These are phyloP conservation scores for Neofusicoccum cordaticola DNA, from an alignment of 2,329 filamentous ascomycete species.

Conservation along the genomic window DNA sequence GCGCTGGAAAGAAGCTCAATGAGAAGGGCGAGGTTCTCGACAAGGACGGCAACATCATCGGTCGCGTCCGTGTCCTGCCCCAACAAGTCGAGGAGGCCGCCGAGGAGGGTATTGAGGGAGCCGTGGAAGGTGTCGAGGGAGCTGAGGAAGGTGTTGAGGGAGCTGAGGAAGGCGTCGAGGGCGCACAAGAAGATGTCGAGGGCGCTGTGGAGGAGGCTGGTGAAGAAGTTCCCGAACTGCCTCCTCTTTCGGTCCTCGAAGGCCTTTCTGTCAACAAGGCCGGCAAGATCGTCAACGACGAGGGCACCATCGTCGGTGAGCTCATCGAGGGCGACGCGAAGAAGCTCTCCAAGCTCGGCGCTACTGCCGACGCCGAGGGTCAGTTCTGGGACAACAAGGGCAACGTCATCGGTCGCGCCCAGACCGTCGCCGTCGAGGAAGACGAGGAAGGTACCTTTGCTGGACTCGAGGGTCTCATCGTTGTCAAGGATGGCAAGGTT, in stretches of 20 bases:
- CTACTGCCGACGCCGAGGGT: constrained; percentile 45
- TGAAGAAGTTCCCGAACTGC: constrained; percentile 36
- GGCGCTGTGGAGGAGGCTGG: constrained; percentile 26
- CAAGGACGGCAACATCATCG: constrained; percentile 62
- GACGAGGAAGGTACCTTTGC: constrained; percentile 49
- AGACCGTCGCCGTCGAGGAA: constrained; percentile 47
- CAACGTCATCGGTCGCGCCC: constrained; percentile 50
- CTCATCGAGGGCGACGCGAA: constrained; percentile 51
- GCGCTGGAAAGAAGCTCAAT: constrained; percentile 64
- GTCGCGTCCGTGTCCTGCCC: constrained; percentile 56
- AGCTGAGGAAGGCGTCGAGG: constrained; percentile 33
- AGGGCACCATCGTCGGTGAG: constrained; percentile 49
- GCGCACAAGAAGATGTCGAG: constrained; percentile 29
- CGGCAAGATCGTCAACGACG: constrained; percentile 48
- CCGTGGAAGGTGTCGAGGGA: constrained; percentile 29
- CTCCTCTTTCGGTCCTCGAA: constrained; percentile 49
- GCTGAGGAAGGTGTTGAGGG: constrained; percentile 31
- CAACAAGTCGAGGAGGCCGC: constrained; percentile 31
- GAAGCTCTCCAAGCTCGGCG: constrained; percentile 51
- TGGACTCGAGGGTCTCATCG: constrained; percentile 49
- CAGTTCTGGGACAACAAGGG: constrained; percentile 56
- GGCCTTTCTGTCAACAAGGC: constrained; percentile 51
- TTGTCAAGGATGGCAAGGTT: constrained; percentile 50
- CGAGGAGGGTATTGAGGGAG: constrained; percentile 35
- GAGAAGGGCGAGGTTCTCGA: constrained; percentile 64